A percentile compares a stretch with the other conserved stretches of the same genome.
These are phyloP conservation scores for Verticillium zaregamsianum DNA, from an alignment of 2,329 filamentous ascomycete genomes.

Conservation along the genomic window DNA sequence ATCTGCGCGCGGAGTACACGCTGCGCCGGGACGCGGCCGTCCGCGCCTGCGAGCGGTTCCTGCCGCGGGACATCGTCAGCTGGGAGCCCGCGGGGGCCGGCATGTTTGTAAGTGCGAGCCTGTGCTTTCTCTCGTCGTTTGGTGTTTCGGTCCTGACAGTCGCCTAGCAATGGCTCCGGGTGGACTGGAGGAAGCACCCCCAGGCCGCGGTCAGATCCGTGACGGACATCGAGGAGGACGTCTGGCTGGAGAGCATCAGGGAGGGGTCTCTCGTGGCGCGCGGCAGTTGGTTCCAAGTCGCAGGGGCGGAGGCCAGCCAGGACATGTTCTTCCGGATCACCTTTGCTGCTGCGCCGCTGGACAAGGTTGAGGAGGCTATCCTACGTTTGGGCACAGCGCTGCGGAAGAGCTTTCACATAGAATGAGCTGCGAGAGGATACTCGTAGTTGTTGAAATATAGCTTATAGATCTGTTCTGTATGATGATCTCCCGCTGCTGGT, in stretches of 20 bases:
- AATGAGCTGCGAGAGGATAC: too few relatives aligned
- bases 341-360: slow-evolving; percentile 72
- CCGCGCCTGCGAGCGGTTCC: slow-evolving; percentile 69
- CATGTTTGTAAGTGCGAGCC: slow-evolving; percentile 76
- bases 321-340: slow-evolving; percentile 85
- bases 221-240: slow-evolving; percentile 72
- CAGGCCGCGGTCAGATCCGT: slow-evolving; percentile 46
- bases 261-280: slow-evolving; percentile 75
- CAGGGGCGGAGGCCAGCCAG: slow-evolving; percentile 51
- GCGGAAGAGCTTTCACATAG: too few relatives aligned
- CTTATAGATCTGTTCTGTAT: too few relatives aligned
- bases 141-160: not conserved
- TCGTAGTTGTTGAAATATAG: too few relatives aligned
- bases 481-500: too few relatives aligned
- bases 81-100: slow-evolving; percentile 79
- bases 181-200: slow-evolving; percentile 66
- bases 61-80: slow-evolving; percentile 70
- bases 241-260: slow-evolving; percentile 73
- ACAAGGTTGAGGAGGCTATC: slow-evolving; percentile 68
- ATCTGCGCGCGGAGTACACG: slow-evolving; percentile 77
- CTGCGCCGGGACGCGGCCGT: slow-evolving; percentile 72
- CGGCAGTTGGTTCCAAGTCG: slow-evolving; percentile 86
- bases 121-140: too few relatives aligned
- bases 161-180: slow-evolving; percentile 63
- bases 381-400: slow-evolving; percentile 57